A percentile compares a stretch with the other conserved stretches of the same genome.
phyloP scores from a whole-genome alignment of 1,284 basidiomycete genomes.

The Fomitopsis palustris region DNA sequence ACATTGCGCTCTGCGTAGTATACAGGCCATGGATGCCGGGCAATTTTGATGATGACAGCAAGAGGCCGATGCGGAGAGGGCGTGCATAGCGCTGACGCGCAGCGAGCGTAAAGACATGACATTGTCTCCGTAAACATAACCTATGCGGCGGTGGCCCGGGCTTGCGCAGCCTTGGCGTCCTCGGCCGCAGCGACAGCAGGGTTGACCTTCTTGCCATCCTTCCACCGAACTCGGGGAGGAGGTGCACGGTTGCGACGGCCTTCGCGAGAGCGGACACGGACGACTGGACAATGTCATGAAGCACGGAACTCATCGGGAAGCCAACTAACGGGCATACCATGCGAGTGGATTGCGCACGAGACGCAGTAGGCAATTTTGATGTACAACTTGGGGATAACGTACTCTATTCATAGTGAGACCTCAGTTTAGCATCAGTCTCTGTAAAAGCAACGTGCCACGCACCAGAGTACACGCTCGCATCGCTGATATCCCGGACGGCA shows the following conservation, averaged over 20 bases:
- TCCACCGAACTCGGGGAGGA: conserved; percentile 95
- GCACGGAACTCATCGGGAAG: background rate
- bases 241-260: conserved; percentile 95
- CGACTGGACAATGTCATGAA: conserved; percentile 49
- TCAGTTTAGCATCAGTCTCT: background rate
- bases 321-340: conserved; percentile 54
- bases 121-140: conserved; percentile 10
- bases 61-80: background rate
- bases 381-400: conserved; percentile 97
- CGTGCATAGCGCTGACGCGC: background rate
- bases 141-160: conserved; percentile 24
- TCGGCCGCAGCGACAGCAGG: conserved; percentile 61
- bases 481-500: conserved; percentile 95
- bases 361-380: conserved; percentile 99
- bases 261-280: conserved; percentile 92
- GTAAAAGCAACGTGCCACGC: conserved; percentile 27
- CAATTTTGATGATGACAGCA: background rate
- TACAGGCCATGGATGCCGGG: background rate
- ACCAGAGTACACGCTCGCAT: conserved; percentile 94
- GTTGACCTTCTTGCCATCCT: conserved; percentile 95
- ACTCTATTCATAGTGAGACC: conserved; percentile 56
- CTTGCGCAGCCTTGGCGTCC: conserved; percentile 38
- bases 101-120: background rate
- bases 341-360: conserved; percentile 99
- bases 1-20: background rate